phyloP scores from a whole-genome alignment of 805 yeast genomes.

The Starmerella cellae region DNA sequence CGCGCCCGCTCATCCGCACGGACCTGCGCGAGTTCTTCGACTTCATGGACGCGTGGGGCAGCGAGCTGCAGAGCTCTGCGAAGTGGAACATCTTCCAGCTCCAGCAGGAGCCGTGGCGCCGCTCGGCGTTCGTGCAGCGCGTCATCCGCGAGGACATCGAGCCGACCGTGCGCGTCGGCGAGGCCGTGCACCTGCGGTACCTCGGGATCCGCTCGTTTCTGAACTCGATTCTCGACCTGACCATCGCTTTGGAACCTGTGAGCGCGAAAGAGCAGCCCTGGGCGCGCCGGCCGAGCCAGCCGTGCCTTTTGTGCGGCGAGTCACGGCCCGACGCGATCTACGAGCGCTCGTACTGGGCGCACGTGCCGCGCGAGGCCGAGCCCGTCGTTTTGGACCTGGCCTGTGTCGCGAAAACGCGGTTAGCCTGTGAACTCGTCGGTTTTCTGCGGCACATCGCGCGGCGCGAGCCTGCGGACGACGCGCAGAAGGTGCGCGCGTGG shows the following conservation, averaged over 20 bases:
- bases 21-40: constrained; percentile 20
- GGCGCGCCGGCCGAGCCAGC: constrained; percentile 35
- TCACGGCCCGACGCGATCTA: constrained; percentile 53
- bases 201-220: constrained; percentile 49
- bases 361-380: constrained; percentile 24
- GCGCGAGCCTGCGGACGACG: constrained; percentile 44
- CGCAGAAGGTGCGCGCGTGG: constrained; percentile 41
- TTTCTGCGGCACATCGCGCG: constrained; percentile 52
- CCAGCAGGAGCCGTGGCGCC: constrained; percentile 30
- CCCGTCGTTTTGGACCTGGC: constrained; percentile 53
- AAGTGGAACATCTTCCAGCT: constrained; percentile 6
- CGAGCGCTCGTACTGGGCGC: constrained; percentile 61
- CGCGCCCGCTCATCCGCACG: constrained; percentile 22
- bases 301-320: constrained; percentile 83
- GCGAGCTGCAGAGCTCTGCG: constrained; percentile 6
- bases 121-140: constrained; percentile 47
- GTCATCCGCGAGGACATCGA: constrained; percentile 69
- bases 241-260: constrained; percentile 74
- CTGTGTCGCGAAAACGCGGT: constrained; percentile 67
- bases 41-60: constrained; percentile 13
- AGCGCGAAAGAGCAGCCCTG: constrained; percentile 69
- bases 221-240: constrained; percentile 60
- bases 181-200: constrained; percentile 52
- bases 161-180: constrained; percentile 50
- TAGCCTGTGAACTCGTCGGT: constrained; percentile 71